Conservation (phyloP, 176 grass and related monocot species). For the Aegilops bicornis region DNA sequence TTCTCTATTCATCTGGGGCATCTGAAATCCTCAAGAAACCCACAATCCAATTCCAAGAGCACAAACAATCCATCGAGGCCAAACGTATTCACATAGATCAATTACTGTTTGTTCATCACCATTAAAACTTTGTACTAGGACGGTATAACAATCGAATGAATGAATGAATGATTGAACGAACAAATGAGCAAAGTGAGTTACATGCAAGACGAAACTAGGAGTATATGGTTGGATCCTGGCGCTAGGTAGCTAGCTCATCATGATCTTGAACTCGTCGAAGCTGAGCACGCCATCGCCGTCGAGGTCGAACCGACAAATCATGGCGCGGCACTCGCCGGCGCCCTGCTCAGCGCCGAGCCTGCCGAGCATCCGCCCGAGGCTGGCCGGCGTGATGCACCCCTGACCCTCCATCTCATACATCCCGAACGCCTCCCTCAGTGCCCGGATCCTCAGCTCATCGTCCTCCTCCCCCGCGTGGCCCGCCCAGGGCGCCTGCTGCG, state of each 20-base stretch:
- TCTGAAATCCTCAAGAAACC: too few relatives aligned
- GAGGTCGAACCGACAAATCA: conserved; percentile 51
- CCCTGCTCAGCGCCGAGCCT: conserved; percentile 22
- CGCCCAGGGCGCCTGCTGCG: background rate
- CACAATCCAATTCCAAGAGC: too few relatives aligned
- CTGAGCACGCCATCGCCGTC: conserved; percentile 47
- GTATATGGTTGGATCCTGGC: too few relatives aligned
- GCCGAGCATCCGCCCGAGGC: conserved; percentile 36
- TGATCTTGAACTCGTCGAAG: conserved; percentile 59
- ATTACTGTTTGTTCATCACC: background rate
- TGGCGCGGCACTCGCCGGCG: conserved; percentile 35
- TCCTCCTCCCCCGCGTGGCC: background rate
- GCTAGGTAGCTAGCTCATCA: background rate
- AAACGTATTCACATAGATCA: too few relatives aligned
- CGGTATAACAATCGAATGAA: background rate
- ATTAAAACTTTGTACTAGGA: background rate
- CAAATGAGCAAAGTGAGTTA: too few relatives aligned
- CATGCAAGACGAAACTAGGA: too few relatives aligned
- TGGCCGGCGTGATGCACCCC: conserved; percentile 36
- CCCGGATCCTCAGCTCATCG: background rate
- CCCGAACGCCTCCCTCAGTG: conserved; percentile 17
- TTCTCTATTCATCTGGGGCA: too few relatives aligned
- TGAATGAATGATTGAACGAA: background rate
- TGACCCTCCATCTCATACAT: conserved; percentile 44
- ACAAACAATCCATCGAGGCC: too few relatives aligned